A percentile compares a stretch with the other conserved stretches of the same genome.
These are phyloP conservation scores for Kregervanrija pseudodelftensis DNA, from an alignment of 805 yeast genomes.

Conservation along the genomic window DNA sequence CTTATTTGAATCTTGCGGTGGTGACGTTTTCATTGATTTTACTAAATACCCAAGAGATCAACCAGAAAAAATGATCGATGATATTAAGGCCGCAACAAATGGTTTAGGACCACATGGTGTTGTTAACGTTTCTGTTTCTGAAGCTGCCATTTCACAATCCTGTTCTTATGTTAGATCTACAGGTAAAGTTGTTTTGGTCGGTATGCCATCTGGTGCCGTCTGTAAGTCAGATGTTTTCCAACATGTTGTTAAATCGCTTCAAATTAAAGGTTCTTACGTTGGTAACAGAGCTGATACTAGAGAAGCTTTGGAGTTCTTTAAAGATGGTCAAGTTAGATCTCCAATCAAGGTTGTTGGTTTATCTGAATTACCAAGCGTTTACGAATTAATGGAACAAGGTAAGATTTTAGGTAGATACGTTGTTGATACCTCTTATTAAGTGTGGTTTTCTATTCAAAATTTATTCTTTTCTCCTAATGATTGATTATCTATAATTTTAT, in stretches of 20 bases:
- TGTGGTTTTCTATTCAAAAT: background rate
- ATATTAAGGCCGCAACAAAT: slow-evolving; percentile 33
- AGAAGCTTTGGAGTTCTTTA: slow-evolving; percentile 50
- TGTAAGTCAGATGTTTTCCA: slow-evolving; percentile 44
- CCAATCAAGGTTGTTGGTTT: slow-evolving; percentile 51
- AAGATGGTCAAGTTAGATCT: slow-evolving; percentile 44
- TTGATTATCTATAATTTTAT: too few relatives aligned
- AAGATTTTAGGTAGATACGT: slow-evolving; percentile 60
- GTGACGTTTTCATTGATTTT: slow-evolving; percentile 42
- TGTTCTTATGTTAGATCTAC: slow-evolving; percentile 37
- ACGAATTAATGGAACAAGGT: slow-evolving; percentile 52
- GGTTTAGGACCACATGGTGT: slow-evolving; percentile 47
- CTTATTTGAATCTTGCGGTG: slow-evolving; percentile 35
- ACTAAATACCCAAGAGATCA: slow-evolving; percentile 21
- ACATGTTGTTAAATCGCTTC: slow-evolving; percentile 48
- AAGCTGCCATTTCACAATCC: slow-evolving; percentile 39
- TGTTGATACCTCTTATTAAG: slow-evolving; percentile 41
- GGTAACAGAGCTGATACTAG: slow-evolving; percentile 56
- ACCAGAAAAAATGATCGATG: slow-evolving; percentile 33
- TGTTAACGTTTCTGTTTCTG: slow-evolving; percentile 46
- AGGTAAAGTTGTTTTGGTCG: slow-evolving; percentile 56
- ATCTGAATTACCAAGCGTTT: slow-evolving; percentile 40
- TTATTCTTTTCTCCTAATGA: too few relatives aligned
- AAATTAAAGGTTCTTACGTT: slow-evolving; percentile 50
- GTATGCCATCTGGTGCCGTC: slow-evolving; percentile 57